These are phyloP conservation scores for Schizophyllum amplum DNA, from an alignment of 1,284 basidiomycete species.

Conservation along the genomic window DNA sequence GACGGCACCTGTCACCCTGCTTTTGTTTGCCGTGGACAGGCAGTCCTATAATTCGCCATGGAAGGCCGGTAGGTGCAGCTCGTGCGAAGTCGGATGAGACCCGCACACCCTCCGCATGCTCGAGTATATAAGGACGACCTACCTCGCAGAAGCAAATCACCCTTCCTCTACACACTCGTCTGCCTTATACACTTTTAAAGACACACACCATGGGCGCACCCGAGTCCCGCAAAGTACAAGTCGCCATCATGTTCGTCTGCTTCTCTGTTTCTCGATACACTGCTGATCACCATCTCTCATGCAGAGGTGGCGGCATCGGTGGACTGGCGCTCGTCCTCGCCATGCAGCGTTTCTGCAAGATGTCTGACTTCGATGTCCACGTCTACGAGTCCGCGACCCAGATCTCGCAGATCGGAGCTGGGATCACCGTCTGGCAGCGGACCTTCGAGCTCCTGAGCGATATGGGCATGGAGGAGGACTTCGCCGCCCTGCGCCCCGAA, in stretches of 20 bases:
- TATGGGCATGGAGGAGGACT: slow-evolving; percentile 19
- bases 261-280: neutral
- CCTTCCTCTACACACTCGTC: no score
- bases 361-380: slow-evolving; percentile 17
- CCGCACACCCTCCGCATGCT: no score
- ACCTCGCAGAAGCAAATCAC: no score
- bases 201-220: neutral
- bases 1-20: no score
- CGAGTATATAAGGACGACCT: no score
- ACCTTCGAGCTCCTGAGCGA: slow-evolving; percentile 26
- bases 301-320: slow-evolving; percentile 31
- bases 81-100: no score
- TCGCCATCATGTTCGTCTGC: neutral
- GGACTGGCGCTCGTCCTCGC: slow-evolving; percentile 29
- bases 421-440: slow-evolving; percentile 26
- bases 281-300: no score
- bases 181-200: no score
- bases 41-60: no score
- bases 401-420: slow-evolving; percentile 28
- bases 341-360: slow-evolving; percentile 17
- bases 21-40: no score
- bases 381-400: slow-evolving; percentile 27
- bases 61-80: no score
- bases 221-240: neutral
- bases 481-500: neutral